Percentiles rank a stretch among this genome's conserved stretches.
These are phyloP conservation scores for Cyberlindnera meyerae DNA, from an alignment of 805 yeast species.

Conservation along the genomic window DNA sequence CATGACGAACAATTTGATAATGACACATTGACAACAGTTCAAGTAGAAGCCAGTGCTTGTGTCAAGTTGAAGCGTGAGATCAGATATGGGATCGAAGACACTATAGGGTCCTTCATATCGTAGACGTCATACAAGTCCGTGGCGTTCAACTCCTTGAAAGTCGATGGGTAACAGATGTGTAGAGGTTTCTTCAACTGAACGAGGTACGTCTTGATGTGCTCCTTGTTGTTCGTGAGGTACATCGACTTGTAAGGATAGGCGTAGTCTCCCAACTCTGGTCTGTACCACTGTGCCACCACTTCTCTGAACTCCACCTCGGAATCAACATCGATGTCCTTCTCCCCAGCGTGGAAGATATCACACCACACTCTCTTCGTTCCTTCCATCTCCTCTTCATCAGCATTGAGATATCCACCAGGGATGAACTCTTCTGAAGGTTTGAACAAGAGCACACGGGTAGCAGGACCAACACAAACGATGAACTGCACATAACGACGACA, in stretches of 20 bases:
- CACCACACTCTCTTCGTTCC: conserved; percentile 12
- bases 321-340: not conserved
- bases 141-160: conserved; percentile 7
- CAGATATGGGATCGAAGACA: conserved; percentile 30
- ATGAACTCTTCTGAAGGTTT: conserved; percentile 3
- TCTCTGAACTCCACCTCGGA: conserved; percentile 8
- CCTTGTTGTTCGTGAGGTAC: conserved; percentile 9
- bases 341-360: conserved; percentile 9
- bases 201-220: conserved; percentile 11
- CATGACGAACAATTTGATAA: too few species aligned
- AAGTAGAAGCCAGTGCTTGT: not conserved
- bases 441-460: conserved; percentile 12
- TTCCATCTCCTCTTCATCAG: conserved; percentile 12
- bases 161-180: conserved; percentile 2
- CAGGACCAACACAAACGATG: conserved; percentile 11
- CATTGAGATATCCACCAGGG: conserved; percentile 14
- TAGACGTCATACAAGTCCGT: conserved; percentile 11
- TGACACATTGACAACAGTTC: too few species aligned
- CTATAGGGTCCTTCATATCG: conserved; percentile 15
- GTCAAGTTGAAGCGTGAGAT: conserved; percentile 23
- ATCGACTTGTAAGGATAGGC: conserved; percentile 16
- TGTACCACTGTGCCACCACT: conserved; percentile 13
- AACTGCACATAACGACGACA: conserved; percentile 15
- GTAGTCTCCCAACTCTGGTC: conserved; percentile 13
- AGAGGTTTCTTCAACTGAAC: conserved; percentile 8